Base-by-base conservation (phyloP, 2,329 filamentous ascomycete species). In the Pyrenophora teres region DNA sequence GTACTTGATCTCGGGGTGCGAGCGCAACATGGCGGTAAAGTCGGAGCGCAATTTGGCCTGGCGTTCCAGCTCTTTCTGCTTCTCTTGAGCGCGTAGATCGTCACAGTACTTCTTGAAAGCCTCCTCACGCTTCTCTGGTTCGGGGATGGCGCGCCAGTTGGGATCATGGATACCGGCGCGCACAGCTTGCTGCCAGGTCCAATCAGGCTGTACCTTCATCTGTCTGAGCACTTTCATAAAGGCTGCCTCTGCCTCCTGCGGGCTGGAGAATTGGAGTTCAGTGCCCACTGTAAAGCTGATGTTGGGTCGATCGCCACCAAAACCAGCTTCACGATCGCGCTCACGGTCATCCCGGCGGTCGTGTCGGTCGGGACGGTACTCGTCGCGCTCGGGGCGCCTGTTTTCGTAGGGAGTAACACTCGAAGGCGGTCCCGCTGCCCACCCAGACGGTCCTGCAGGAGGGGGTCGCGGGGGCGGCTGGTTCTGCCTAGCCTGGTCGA, bases 71-170 rank as follows among this genome's bases (percentile, higher is more conserved):
- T 92, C 92, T 63, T 89, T 89, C 74, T 95, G 91, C 79, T 95
- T 94, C 78, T 99, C 94, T 77, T 97, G 90, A 62, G 89, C 81
- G 63, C 94, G 86, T 74, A 96, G 84, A 73, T 97, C 91, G 65
- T 91, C 83, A 71, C 90, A 91, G 79, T 94, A 99, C 77, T 96
- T 96, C 77, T 96, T 90, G 74, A 97, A 99, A 15, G 92, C 90
- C 60, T 87, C 82, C 75, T 91, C 94, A 62, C 94, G 87, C 70
- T 96, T 92, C 74, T 88, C 92, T 4, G 94, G 91, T 66, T 97
- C 92, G 68, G 93, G 94, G 62, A 99, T 86, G 16, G 94, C 90
- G 56, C 93, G 89, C 73, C 94, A 97, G 67, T 97, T 91, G 39
- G 92, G 86, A 62, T 99, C 94, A 67, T 89, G 93, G 62, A 95